Base-by-base conservation (phyloP, 1,284 basidiomycete genomes). In the Leccinum solheimii region DNA sequence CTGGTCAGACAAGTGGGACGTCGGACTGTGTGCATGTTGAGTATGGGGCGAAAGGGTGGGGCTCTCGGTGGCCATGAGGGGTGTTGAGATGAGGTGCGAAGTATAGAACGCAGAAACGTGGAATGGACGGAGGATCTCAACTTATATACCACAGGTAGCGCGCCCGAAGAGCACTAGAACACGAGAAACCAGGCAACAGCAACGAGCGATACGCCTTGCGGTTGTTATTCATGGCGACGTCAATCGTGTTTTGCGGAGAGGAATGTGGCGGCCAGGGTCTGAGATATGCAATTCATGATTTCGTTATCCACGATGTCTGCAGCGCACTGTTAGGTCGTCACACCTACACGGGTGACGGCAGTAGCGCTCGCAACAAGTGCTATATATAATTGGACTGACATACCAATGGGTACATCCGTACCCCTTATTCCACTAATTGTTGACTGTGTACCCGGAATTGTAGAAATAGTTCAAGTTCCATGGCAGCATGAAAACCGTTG, bases 91-190 rank as follows among this genome's bases (percentile, higher is more conserved):
- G 7, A 2, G 14, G 45, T 60, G n/a, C 11, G 7, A 13, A 30
- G 34, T 58, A 16, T 16, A 7, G 14, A 34, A 38, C 6, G 5
- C 2, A 36, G 19, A 30, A 3, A 48, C 5, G 5, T 1, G 21
- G 7, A 13, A 43, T 30, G 34, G 30, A 32, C 3, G n/a, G n/a
- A 32, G 27, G 27, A 13, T 58, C 49, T 55, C 45, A 19, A 48
- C n/a, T 21, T 19, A 0, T 34, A 53, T 32, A 19, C 30, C 11
- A 30, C 16, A 51, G 7, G 27, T 2, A 14, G 19, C 14, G 13
- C 6, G 21, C 40, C 61, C 30, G 68, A 55, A 68, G 56, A 61
- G 55, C 9, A 14, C n/a, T 13, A 38, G 16, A 16, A n/a, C 26
- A 3, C 27, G 16, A 55, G 43, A 56, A 38, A 48, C 4, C 26